Percentiles rank a stretch among this genome's conserved stretches.
These are phyloP conservation scores for Acanthamoeba sp. DNA, from an alignment of 208 protist species.

Conservation along the genomic window DNA sequence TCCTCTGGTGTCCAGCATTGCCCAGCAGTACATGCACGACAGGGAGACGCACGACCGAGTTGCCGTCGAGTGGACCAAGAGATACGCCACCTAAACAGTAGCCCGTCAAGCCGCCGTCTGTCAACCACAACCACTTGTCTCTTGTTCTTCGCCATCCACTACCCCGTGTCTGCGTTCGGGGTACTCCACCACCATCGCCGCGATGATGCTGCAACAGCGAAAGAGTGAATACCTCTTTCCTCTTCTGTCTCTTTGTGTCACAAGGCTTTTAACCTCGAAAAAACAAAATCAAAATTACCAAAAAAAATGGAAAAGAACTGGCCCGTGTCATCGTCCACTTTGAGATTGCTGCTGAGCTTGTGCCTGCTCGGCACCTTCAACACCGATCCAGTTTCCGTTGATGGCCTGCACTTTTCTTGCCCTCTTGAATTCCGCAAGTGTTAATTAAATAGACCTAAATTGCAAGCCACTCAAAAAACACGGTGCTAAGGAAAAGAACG, in stretches of 20 bases:
- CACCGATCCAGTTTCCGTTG: too few relatives aligned
- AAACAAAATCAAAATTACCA: background rate
- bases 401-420: background rate
- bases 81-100: slow-evolving; percentile 75
- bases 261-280: background rate
- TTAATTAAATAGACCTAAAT: background rate
- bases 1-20: slow-evolving; percentile 92
- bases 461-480: background rate
- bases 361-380: too few relatives aligned
- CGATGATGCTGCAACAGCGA: background rate
- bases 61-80: slow-evolving; percentile 74
- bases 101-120: background rate
- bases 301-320: too few relatives aligned
- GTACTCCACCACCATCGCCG: background rate
- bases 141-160: too few relatives aligned
- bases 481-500: background rate
- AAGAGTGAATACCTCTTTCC: background rate
- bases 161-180: background rate
- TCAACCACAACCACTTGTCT: background rate
- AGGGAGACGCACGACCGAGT: slow-evolving; percentile 81
- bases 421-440: background rate
- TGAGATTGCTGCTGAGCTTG: too few relatives aligned
- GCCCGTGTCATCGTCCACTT: too few relatives aligned
- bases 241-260: background rate
- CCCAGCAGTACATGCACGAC: slow-evolving; percentile 90